Evolutionary conservation across 192 early-diverging fungal genomes (phyloP), one percentile per base, ranked within the genome.

Genomic region (Rhizophagus clarus): DNA sequence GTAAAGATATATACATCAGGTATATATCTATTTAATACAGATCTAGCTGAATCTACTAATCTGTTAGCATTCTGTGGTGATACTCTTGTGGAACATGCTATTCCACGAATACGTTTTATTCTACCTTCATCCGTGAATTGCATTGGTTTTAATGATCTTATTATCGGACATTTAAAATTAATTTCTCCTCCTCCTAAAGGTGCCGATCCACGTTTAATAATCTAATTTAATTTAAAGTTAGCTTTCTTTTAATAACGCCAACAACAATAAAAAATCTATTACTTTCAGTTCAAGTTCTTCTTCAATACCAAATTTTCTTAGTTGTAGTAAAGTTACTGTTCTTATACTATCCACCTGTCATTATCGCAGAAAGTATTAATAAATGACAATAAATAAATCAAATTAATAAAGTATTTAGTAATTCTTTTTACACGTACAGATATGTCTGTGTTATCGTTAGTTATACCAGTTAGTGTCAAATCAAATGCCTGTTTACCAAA

Each of bases 1-100:
- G 98, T 97, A 85, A 97, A 98, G 72, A 99, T 93, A 82, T 97
- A 98, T 45, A 99, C 94, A 82, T 99, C 97, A 7, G 97, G 97
- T 78, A 98, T 97, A 84, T 94, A 98, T 77, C 91, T 90, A 71
- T 97, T 98, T 71, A 99, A 86, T 80, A 96, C 87, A 6, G 90
- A 86, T 62, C 98, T 87, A 28, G 96, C 95, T 6, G 96, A 86
- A 80, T 98, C 94, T 4, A 95, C 94, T 74, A 97, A 90, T 40
- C 98, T 93, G 87, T 98, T 99, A 32, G 98, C 93, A 79, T 94
- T 95, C 80, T 96, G 95, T 37, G 98, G 98, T 15, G 95, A 95
- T 24, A 99, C 95, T 4, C 98, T 89, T 3, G 96, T 95, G 14
- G 92, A 90, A 79, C 82, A 90, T 62, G 96, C 94, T 61, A 99